A percentile compares a stretch with the other conserved stretches of the same genome.
Conservation (phyloP, 352 stramenopile genomes). For the Elongisporangium undulatum region DNA sequence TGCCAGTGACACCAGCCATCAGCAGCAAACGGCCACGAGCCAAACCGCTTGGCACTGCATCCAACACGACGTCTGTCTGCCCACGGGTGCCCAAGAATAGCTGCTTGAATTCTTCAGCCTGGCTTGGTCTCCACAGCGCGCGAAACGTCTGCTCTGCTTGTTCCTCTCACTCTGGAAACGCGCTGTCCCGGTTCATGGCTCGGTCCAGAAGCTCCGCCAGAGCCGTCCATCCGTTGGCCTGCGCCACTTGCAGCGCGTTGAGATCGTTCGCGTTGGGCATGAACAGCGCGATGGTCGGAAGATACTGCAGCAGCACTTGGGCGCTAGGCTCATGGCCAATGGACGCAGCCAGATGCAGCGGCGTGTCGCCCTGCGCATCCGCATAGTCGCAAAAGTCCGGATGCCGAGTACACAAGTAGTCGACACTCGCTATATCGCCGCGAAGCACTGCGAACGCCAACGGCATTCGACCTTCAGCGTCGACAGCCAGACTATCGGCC, state of each 20-base stretch:
- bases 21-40: neutral
- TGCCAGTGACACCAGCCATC: neutral
- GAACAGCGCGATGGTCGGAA: constrained; percentile 44
- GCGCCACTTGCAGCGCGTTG: constrained; percentile 38
- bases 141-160: neutral
- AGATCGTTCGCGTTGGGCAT: constrained; percentile 46
- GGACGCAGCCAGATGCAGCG: constrained; percentile 54
- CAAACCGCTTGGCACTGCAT: neutral
- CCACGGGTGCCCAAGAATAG: neutral
- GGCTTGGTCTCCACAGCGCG: neutral
- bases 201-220: constrained; percentile 22
- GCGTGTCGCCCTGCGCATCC: constrained; percentile 58
- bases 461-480: constrained; percentile 54
- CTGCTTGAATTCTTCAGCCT: too few species aligned
- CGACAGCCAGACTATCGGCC: constrained; percentile 48
- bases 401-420: constrained; percentile 40
- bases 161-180: neutral
- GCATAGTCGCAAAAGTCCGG: constrained; percentile 71
- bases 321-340: constrained; percentile 26
- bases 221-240: constrained; percentile 16
- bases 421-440: constrained; percentile 41
- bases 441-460: constrained; percentile 57
- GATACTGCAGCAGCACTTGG: constrained; percentile 25
- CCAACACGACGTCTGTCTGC: neutral
- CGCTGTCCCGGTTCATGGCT: constrained; percentile 5